Conservation (phyloP, 495 filamentous ascomycete genomes). For the Apiosordaria backusii region DNA sequence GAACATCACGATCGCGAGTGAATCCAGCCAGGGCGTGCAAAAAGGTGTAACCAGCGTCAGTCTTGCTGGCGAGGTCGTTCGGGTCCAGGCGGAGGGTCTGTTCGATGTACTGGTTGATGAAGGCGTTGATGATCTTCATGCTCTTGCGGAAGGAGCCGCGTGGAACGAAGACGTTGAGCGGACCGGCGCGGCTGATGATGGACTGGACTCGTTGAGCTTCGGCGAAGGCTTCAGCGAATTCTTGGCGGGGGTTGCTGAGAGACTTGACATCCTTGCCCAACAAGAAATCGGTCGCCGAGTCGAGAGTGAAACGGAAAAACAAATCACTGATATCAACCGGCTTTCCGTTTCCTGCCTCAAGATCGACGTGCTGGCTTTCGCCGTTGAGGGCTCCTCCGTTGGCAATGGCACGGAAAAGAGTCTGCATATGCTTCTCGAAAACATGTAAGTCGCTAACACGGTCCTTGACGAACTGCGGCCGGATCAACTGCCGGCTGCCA, state of each 20-base stretch:
- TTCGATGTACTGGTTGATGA: slow-evolving; percentile 72
- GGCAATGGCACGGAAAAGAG: slow-evolving; percentile 56
- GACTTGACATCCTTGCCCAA: slow-evolving; percentile 74
- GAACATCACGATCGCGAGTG: slow-evolving; percentile 65
- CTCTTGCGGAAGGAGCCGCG: slow-evolving; percentile 55
- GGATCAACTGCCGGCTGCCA: slow-evolving; percentile 66
- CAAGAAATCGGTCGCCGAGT: slow-evolving; percentile 80
- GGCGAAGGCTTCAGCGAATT: slow-evolving; percentile 71
- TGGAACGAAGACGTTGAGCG: slow-evolving; percentile 55
- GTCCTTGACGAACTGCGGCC: slow-evolving; percentile 80
- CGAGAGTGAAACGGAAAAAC: slow-evolving; percentile 78
- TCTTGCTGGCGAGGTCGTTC: slow-evolving; percentile 58
- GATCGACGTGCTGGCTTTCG: slow-evolving; percentile 40
- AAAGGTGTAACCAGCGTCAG: slow-evolving; percentile 71
- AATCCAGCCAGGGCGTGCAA: slow-evolving; percentile 73
- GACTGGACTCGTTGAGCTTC: slow-evolving; percentile 69
- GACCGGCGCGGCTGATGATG: slow-evolving; percentile 54
- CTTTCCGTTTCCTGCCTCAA: slow-evolving; percentile 44
- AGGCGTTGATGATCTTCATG: slow-evolving; percentile 67
- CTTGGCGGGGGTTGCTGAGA: slow-evolving; percentile 39
- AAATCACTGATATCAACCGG: slow-evolving; percentile 65
- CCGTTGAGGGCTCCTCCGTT: slow-evolving; percentile 52
- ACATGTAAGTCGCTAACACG: slow-evolving; percentile 75
- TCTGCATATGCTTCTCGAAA: slow-evolving; percentile 72
- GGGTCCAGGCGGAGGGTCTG: slow-evolving; percentile 57